Conservation (phyloP, 331 rosid species). For the Prunus yedoensis region DNA sequence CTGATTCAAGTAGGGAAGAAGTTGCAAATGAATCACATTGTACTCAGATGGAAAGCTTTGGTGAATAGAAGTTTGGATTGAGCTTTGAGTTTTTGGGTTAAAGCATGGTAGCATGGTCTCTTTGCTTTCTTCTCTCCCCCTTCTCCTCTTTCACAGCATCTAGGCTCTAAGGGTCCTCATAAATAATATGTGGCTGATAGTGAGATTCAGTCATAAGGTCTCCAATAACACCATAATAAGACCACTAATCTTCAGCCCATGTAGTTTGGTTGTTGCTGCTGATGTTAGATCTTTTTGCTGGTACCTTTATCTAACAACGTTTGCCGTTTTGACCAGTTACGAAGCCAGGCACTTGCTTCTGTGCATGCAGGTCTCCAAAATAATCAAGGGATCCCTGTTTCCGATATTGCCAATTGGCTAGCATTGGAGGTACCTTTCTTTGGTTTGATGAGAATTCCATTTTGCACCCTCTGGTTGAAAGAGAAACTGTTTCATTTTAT, state of each 20-base stretch:
- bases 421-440: conserved; percentile 81
- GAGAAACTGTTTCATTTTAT: conserved; percentile 15
- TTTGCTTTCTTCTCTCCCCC: not conserved
- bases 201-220: not conserved
- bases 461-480: conserved; percentile 8
- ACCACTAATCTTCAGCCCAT: not conserved
- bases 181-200: not conserved
- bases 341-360: conserved; percentile 96
- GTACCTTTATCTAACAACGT: not conserved
- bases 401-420: conserved; percentile 79
- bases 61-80: not conserved
- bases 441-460: conserved; percentile 23
- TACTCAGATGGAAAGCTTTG: not conserved
- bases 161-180: not conserved
- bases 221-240: not conserved
- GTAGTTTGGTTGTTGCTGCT: not conserved
- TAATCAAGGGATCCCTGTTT: conserved; percentile 86
- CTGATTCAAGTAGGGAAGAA: not conserved
- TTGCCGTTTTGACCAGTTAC: conserved; percentile 56
- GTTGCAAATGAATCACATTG: not conserved
- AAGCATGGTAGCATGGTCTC: not conserved
- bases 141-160: not conserved
- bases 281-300: not conserved
- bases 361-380: conserved; percentile 85
- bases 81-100: not conserved